Percentiles rank a stretch among this genome's conserved stretches.
phyloP scores from a whole-genome alignment of 768 basidiomycete species.

The Melanogaster broomeanus region DNA sequence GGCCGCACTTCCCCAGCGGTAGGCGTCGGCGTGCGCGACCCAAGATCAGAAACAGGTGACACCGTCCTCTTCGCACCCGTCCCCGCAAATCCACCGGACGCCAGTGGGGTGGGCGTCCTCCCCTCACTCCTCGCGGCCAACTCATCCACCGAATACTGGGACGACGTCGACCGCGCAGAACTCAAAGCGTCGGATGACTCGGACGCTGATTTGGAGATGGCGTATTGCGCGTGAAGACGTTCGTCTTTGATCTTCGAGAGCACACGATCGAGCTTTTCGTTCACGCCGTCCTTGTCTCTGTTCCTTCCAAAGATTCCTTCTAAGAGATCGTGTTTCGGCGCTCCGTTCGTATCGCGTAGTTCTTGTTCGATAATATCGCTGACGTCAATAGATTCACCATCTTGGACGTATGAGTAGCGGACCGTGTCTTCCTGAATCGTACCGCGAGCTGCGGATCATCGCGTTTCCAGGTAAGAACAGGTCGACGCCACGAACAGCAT shows the following conservation, averaged over 20 bases:
- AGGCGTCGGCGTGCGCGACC: constrained; percentile 30
- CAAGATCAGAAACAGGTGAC: constrained; percentile 21
- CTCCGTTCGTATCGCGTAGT: constrained; percentile 54
- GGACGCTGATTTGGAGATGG: constrained; percentile 2
- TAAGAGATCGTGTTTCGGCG: constrained; percentile 59
- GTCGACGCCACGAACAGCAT: constrained; percentile 86
- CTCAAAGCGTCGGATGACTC: constrained; percentile 24
- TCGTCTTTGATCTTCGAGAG: constrained; percentile 74
- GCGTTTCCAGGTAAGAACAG: constrained; percentile 84
- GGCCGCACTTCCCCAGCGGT: constrained; percentile 13
- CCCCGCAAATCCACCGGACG: not conserved
- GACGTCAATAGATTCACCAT: constrained; percentile 92
- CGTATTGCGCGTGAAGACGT: constrained; percentile 41
- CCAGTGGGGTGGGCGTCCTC: constrained; percentile 33
- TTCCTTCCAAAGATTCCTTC: constrained; percentile 63
- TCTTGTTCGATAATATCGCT: constrained; percentile 93
- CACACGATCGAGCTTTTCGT: constrained; percentile 73
- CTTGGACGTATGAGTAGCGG: constrained; percentile 94
- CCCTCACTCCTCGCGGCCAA: constrained; percentile 11
- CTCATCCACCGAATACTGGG: constrained; percentile 61
- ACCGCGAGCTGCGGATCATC: constrained; percentile 81
- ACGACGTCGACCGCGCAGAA: constrained; percentile 31
- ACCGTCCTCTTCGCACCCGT: constrained; percentile 17
- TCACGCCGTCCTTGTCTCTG: constrained; percentile 60
- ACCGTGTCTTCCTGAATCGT: constrained; percentile 69